Base-by-base conservation (phyloP, 2,329 filamentous ascomycete species). In the Aspergillus neoniger region DNA sequence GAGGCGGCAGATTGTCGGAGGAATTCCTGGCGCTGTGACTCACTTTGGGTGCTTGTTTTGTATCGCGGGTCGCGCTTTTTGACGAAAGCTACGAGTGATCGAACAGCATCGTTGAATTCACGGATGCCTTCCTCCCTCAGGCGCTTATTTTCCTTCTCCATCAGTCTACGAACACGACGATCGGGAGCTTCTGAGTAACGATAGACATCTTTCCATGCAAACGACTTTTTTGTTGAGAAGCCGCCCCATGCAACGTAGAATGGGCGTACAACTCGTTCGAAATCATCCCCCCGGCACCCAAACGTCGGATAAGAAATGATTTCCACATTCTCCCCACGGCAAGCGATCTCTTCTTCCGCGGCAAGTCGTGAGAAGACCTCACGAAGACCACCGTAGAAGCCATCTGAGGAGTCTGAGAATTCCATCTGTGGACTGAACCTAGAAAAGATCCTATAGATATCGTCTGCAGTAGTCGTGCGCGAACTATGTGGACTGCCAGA, bases 91-190 rank as follows among this genome's bases (percentile, higher is more conserved):
- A 98, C 90, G 12, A 99, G 83, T 6, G 92, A 91, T 59, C 91
- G 82, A 30, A 99, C 92, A 3, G 92, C 90, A 62, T 96, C 92
- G 76, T 97, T 98, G 79, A 96, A 98, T 66, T 96, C 91, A 58
- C 89, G 86, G 10, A 90, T 86, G 2, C 88, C 92, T 56, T 94
- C 90, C 19, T 97, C 93, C 55, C 95, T 86, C 23, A 89, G 77
- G 65, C 90, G 90, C 68, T 88, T 91, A 75, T 99, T 99, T 74
- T 97, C 94, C 76, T 96, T 97, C 73, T 98, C 95, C 88, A 98
- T 96, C 41, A 91, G 71, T 32, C 95, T 86, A 55, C 94, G 87
- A 15, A 91, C 83, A 39, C 89, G 86, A 54, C 95, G 87, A 76
- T 99, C 94, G 1, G 92, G 92, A 1, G 92, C 94, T 68, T 97